phyloP scores from a whole-genome alignment of 371 early-diverging fungal species.

The Mortierella sp. region DNA sequence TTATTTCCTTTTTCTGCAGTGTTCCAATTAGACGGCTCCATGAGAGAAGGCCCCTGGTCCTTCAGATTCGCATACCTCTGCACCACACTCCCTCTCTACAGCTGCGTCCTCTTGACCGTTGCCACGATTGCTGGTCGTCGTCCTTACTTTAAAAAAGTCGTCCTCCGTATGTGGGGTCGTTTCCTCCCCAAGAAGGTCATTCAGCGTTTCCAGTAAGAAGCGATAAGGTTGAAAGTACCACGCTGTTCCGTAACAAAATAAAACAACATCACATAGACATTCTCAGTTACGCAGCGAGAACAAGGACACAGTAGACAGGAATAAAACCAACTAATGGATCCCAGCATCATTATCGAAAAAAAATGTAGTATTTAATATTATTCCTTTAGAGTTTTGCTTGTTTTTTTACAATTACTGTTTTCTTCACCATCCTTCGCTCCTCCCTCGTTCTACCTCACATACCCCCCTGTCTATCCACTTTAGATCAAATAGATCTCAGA shows the following conservation, averaged over 20 bases:
- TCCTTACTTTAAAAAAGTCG: constrained; percentile 63
- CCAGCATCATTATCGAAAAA: background rate
- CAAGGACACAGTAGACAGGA: background rate
- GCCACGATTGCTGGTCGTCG: constrained; percentile 64
- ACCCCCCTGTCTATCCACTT: background rate
- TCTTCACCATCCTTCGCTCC: background rate
- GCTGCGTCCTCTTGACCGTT: constrained; percentile 60
- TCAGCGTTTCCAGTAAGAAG: constrained; percentile 41
- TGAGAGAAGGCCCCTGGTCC: constrained; percentile 67
- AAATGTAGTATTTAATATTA: background rate
- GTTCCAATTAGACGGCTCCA: constrained; percentile 53
- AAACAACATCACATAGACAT: background rate
- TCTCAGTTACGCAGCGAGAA: background rate
- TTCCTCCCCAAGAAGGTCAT: constrained; percentile 61
- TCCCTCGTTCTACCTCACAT: background rate
- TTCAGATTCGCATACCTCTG: constrained; percentile 63
- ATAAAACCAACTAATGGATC: background rate
- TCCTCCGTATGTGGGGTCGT: constrained; percentile 67
- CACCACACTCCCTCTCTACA: constrained; percentile 66
- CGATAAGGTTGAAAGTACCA: too few relatives aligned
- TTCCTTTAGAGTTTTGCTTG: background rate
- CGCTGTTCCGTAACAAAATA: too few relatives aligned
- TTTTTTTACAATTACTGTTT: constrained; percentile 5
- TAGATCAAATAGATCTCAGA: constrained; percentile 72
- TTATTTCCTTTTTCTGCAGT: constrained; percentile 14